A percentile compares a stretch with the other conserved stretches of the same genome.
Evolutionary conservation across 2,329 filamentous ascomycete species (phyloP).

Genomic region (Scytalidium lignicola): DNA sequence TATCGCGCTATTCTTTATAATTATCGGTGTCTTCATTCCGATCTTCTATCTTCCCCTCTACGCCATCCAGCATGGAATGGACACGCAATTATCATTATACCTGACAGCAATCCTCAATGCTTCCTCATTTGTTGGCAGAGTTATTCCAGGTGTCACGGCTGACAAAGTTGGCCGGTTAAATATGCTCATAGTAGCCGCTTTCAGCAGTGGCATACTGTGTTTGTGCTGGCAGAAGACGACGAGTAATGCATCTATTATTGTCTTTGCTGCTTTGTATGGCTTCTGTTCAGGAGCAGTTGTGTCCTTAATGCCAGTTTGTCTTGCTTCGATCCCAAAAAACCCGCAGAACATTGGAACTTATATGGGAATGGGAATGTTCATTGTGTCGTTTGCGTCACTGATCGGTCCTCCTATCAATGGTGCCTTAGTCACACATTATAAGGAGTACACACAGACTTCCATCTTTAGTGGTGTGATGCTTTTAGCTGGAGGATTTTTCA

Average conservation of each 20-base stretch:
- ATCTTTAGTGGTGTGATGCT: slow-evolving; percentile 21
- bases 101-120: slow-evolving; percentile 21
- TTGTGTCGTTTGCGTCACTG: slow-evolving; percentile 58
- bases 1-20: slow-evolving; percentile 33
- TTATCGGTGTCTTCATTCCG: slow-evolving; percentile 20
- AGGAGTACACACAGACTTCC: slow-evolving; percentile 32
- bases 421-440: slow-evolving; percentile 46
- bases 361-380: slow-evolving; percentile 60
- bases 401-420: slow-evolving; percentile 64
- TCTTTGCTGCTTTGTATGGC: slow-evolving; percentile 27
- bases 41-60: slow-evolving; percentile 29
- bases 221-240: slow-evolving; percentile 24
- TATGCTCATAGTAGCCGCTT: slow-evolving; percentile 17
- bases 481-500: slow-evolving; percentile 11
- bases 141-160: slow-evolving; percentile 28
- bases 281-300: slow-evolving; percentile 31
- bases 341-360: slow-evolving; percentile 64
- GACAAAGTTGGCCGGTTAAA: slow-evolving; percentile 30
- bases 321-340: slow-evolving; percentile 44
- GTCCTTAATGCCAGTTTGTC: slow-evolving; percentile 16
- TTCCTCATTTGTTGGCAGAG: slow-evolving; percentile 29
- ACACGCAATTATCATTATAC: slow-evolving; percentile 14
- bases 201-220: slow-evolving; percentile 24
- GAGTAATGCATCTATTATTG: slow-evolving; percentile 24
- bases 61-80: slow-evolving; percentile 19